phyloP scores from a whole-genome alignment of 805 yeast species.

The Teunomyces aglyptinius region DNA sequence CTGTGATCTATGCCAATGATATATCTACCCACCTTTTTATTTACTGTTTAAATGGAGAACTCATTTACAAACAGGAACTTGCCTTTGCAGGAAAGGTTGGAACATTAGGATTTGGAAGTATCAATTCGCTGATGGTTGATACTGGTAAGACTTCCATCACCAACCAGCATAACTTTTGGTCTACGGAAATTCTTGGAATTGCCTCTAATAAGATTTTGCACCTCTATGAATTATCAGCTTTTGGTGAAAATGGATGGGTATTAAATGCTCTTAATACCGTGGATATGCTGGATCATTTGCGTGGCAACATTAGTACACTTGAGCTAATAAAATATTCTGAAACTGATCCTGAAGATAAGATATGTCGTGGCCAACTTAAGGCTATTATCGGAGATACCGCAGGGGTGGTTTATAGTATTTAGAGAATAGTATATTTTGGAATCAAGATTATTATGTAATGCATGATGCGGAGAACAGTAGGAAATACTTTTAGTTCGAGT shows the following conservation, averaged over 20 bases:
- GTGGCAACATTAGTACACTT: constrained; percentile 27
- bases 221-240: constrained; percentile 20
- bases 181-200: constrained; percentile 32
- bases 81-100: constrained; percentile 17
- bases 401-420: constrained; percentile 46
- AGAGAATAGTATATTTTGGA: background rate
- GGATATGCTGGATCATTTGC: constrained; percentile 1
- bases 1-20: constrained; percentile 26
- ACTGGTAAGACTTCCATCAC: constrained; percentile 16
- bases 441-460: background rate
- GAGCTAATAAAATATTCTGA: constrained; percentile 27
- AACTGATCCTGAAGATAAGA: constrained; percentile 35
- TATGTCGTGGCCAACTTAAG: constrained; percentile 34
- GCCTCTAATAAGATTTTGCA: constrained; percentile 20
- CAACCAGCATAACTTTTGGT: constrained; percentile 37
- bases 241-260: constrained; percentile 12
- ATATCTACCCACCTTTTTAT: constrained; percentile 27
- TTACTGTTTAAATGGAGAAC: constrained; percentile 55
- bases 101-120: constrained; percentile 28
- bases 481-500: background rate
- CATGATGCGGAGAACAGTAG: background rate
- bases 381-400: constrained; percentile 53
- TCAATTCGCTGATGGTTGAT: constrained; percentile 27
- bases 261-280: constrained; percentile 1
- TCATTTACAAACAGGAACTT: constrained; percentile 24